phyloP scores from a whole-genome alignment of 768 basidiomycete species.

The Kwoniella sp. region DNA sequence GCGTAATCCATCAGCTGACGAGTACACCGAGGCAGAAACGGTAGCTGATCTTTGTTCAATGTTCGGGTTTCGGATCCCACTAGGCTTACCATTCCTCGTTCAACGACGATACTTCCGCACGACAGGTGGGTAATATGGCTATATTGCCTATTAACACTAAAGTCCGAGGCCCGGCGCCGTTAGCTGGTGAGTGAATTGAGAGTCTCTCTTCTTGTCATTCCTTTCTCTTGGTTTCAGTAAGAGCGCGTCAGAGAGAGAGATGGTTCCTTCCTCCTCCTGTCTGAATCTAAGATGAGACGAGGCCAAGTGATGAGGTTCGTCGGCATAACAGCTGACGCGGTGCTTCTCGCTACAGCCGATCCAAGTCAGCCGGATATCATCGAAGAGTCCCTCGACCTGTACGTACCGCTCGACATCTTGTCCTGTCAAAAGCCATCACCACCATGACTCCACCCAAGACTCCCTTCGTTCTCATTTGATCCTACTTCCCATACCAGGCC shows the following conservation, averaged over 20 bases:
- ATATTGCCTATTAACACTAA: slow-evolving; percentile 88
- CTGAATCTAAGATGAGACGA: background rate
- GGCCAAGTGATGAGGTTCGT: slow-evolving; percentile 13
- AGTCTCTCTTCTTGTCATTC: too few species aligned
- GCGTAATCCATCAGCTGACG: too few species aligned
- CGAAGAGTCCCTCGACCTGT: slow-evolving; percentile 89
- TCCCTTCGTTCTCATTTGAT: too few species aligned
- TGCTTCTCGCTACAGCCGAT: slow-evolving; percentile 64
- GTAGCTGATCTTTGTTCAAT: too few species aligned
- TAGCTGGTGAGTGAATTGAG: slow-evolving; percentile 61
- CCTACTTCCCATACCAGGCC: too few species aligned
- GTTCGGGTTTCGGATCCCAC: background rate
- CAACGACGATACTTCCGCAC: slow-evolving; percentile 73
- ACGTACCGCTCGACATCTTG: too few species aligned
- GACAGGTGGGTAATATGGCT: slow-evolving; percentile 85
- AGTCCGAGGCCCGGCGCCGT: slow-evolving; percentile 87
- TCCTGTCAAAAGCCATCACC: too few species aligned
- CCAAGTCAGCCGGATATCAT: slow-evolving; percentile 80
- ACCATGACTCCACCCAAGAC: too few species aligned
- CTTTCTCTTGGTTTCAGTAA: background rate
- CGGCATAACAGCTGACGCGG: slow-evolving; percentile 11
- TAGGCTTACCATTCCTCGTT: slow-evolving; percentile 96
- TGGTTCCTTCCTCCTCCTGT: slow-evolving; percentile 21
- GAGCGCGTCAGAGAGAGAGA: background rate
- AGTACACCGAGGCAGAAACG: too few species aligned